These are phyloP conservation scores for Aureobasidium sp. DNA, from an alignment of 2,329 filamentous ascomycete genomes.

Conservation along the genomic window DNA sequence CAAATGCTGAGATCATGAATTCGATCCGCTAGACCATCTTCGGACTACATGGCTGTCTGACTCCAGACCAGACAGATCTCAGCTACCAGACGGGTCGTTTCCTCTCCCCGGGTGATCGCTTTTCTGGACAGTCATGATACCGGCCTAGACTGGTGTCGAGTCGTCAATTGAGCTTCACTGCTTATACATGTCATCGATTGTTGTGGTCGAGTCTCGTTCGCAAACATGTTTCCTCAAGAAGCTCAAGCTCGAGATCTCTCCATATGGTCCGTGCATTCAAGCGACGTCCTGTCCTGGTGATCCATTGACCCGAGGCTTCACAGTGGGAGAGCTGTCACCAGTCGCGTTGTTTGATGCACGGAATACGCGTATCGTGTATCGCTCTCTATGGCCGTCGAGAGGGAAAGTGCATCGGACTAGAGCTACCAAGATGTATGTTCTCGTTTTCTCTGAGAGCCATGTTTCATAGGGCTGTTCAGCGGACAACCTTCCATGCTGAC, in stretches of 20 bases:
- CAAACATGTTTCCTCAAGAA: neutral
- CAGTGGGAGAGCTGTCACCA: neutral
- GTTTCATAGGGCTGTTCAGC: neutral
- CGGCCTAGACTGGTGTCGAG: neutral
- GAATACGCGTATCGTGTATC: neutral
- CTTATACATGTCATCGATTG: neutral
- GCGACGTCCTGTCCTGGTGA: conserved; percentile 9
- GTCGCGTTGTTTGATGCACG: neutral
- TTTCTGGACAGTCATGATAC: neutral
- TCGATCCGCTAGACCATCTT: neutral
- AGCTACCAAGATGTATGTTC: neutral
- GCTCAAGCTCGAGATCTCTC: conserved; percentile 10
- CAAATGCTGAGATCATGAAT: neutral
- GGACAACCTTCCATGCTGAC: neutral
- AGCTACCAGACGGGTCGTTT: neutral
- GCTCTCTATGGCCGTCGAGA: neutral
- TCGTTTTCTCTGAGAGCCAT: neutral
- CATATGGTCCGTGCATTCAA: neutral
- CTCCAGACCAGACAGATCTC: conserved; percentile 6
- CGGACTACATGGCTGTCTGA: neutral
- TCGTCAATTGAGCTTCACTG: neutral
- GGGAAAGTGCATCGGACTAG: too few relatives aligned
- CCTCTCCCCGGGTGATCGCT: neutral
- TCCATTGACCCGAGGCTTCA: neutral
- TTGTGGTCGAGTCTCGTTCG: neutral